phyloP scores from a whole-genome alignment of 495 filamentous ascomycete genomes.

The Neurospora tetrasperma region DNA sequence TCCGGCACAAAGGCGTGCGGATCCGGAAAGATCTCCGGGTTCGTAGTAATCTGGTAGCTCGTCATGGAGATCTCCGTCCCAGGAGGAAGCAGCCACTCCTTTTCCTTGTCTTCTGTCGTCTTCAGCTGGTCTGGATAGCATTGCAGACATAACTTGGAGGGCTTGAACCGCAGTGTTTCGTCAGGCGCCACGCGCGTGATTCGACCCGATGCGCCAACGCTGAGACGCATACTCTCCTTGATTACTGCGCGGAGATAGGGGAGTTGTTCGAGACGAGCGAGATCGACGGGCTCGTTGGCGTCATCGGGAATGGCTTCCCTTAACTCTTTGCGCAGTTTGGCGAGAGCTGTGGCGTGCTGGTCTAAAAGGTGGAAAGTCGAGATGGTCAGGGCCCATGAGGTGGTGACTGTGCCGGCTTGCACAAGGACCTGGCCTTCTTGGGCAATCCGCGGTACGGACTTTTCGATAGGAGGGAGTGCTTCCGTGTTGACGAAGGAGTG shows the following conservation, averaged over 20 bases:
- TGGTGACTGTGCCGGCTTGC: constrained; percentile 18
- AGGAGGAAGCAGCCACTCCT: not conserved
- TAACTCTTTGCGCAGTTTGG: constrained; percentile 13
- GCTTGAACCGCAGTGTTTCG: constrained; percentile 28
- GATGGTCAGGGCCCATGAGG: constrained; percentile 17
- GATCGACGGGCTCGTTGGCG: not conserved
- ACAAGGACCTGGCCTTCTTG: constrained; percentile 23
- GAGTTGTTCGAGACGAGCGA: not conserved
- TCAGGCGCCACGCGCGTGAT: constrained; percentile 33
- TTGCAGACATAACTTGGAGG: not conserved
- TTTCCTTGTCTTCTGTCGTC: not conserved
- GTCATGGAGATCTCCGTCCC: constrained; percentile 33
- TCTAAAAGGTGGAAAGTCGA: constrained; percentile 21
- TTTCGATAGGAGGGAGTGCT: constrained; percentile 16
- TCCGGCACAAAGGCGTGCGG: constrained; percentile 34
- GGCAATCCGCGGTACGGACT: constrained; percentile 16
- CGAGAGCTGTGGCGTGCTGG: constrained; percentile 8
- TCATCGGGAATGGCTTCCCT: constrained; percentile 4
- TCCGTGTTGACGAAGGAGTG: constrained; percentile 20
- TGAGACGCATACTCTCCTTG: constrained; percentile 33
- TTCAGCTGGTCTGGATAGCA: not conserved
- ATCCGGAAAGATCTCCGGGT: constrained; percentile 32
- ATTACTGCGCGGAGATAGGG: constrained; percentile 34
- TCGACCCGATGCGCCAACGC: constrained; percentile 30
- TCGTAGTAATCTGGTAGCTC: constrained; percentile 28